phyloP scores from a whole-genome alignment of 305 asterid species.

The Plantago lanceolata region DNA sequence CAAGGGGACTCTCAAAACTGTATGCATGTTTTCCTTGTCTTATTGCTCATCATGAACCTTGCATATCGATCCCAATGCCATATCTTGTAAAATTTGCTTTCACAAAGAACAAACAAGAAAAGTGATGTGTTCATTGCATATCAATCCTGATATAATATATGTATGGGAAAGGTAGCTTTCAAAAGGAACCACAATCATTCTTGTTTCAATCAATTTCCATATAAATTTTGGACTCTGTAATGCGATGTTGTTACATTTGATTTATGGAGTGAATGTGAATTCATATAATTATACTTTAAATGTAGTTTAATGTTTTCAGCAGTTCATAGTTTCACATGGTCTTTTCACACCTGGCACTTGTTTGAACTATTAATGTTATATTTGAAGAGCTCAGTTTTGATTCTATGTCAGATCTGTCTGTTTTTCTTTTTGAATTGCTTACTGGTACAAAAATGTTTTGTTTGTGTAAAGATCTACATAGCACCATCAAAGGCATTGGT shows the following conservation, averaged over 20 bases:
- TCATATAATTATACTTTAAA: slow-evolving; percentile 15
- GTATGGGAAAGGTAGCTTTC: slow-evolving; percentile 6
- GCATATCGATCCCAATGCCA: slow-evolving; percentile 15
- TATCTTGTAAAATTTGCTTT: background rate
- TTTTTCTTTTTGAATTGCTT: slow-evolving; percentile 20
- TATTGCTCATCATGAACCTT: background rate
- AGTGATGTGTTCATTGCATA: slow-evolving; percentile 11
- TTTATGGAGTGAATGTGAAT: slow-evolving; percentile 15
- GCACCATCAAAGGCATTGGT: slow-evolving; percentile 97
- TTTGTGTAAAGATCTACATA: slow-evolving; percentile 59
- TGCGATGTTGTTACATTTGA: slow-evolving; percentile 6
- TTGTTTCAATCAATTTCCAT: background rate
- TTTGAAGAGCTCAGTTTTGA: slow-evolving; percentile 15
- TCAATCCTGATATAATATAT: slow-evolving; percentile 12
- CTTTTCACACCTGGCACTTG: slow-evolving; percentile 19
- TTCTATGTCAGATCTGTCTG: slow-evolving; percentile 14
- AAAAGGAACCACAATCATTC: background rate
- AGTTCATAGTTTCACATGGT: slow-evolving; percentile 3
- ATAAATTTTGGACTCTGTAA: slow-evolving; percentile 12
- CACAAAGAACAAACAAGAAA: background rate
- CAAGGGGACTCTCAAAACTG: slow-evolving; percentile 84
- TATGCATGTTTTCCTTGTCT: slow-evolving; percentile 29
- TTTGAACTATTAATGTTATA: slow-evolving; percentile 9
- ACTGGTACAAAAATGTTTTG: slow-evolving; percentile 17
- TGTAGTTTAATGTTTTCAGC: slow-evolving; percentile 1